Evolutionary conservation across 2,329 filamentous ascomycete genomes (phyloP), one percentile per base, ranked within the genome.

Genomic region (Aspergillus sp.): DNA sequence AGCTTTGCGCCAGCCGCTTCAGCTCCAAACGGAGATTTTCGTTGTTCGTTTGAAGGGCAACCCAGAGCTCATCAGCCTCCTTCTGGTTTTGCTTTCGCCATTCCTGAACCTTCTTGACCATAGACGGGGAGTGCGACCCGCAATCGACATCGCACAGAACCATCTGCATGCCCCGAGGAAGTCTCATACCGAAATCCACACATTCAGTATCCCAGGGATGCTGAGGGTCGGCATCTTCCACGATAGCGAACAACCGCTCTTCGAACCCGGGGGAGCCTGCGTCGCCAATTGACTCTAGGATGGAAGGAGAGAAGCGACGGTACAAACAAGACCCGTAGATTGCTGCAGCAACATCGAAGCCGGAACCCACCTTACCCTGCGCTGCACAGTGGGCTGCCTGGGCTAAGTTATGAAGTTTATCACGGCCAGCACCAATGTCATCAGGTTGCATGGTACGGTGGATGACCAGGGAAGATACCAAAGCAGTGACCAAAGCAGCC

Each of bases 141-240:
- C 90, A 95, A 63, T 94, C 88, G 6, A 98, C 93, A 61, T 98
- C 93, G 61, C 90, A 95, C 85, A 98, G 93, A 47, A 94, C 80
- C 53, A 97, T 74, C 26, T 85, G 79, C 53, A 95, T 71, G 1
- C 88, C 88, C 1, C 66, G 58, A 0, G 91, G 90, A 46, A 97
- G 75, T 47, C 75, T 77, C 41, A 91, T 82, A 11, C 75, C 78
- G 5, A 83, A 81, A 57, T 88, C 85, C 29, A 71, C 68, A 39
- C 94, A 82, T 57, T 90, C 82, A 0, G 83, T 84, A 57, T 97
- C 90, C 93, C 93, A 98, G 26, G 69, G 68, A 4, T 64, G 58
- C 4, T 63, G 56, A 2, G 65, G 61, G 37, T 72, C 67, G 11
- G 68, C 69, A 44, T 82, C 78, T 35, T 89, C 78, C 5, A 96